Evolutionary conservation across 2,329 filamentous ascomycete species (phyloP).

Genomic region (Aspergillus latus): DNA sequence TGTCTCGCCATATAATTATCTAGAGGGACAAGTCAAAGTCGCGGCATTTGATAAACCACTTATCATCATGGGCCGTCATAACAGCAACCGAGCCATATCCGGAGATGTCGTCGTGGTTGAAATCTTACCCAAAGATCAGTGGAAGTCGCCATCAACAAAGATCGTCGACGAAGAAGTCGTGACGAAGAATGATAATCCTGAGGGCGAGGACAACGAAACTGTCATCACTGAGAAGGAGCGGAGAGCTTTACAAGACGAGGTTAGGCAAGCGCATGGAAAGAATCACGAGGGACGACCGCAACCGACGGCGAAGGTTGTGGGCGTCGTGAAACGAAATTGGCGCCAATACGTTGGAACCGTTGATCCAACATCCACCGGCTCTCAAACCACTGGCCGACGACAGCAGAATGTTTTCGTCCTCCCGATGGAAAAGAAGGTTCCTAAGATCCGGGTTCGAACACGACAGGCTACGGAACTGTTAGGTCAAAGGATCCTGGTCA

Average conservation of each 20-base stretch:
- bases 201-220: constrained; percentile 70
- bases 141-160: constrained; percentile 93
- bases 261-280: constrained; percentile 77
- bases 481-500: constrained; percentile 87
- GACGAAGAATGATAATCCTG: constrained; percentile 90
- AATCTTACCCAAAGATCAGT: constrained; percentile 88
- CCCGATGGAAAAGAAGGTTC: constrained; percentile 97
- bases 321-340: constrained; percentile 94
- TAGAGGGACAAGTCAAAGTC: constrained; percentile 89
- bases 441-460: constrained; percentile 91
- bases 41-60: constrained; percentile 86
- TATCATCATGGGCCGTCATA: constrained; percentile 85
- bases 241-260: constrained; percentile 85
- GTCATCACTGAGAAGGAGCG: constrained; percentile 88
- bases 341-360: constrained; percentile 96
- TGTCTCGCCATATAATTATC: constrained; percentile 95
- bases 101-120: constrained; percentile 93
- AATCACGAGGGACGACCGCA: constrained; percentile 74
- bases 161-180: constrained; percentile 92
- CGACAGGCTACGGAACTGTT: constrained; percentile 84
- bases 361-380: constrained; percentile 78
- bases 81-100: constrained; percentile 90
- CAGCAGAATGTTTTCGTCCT: constrained; percentile 93
- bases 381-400: constrained; percentile 70
- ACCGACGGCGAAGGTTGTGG: constrained; percentile 88